Evolutionary conservation across 257 asterid genomes (phyloP), one percentile per base, ranked within the genome.

Genomic region (Jacaranda mimosifolia): DNA sequence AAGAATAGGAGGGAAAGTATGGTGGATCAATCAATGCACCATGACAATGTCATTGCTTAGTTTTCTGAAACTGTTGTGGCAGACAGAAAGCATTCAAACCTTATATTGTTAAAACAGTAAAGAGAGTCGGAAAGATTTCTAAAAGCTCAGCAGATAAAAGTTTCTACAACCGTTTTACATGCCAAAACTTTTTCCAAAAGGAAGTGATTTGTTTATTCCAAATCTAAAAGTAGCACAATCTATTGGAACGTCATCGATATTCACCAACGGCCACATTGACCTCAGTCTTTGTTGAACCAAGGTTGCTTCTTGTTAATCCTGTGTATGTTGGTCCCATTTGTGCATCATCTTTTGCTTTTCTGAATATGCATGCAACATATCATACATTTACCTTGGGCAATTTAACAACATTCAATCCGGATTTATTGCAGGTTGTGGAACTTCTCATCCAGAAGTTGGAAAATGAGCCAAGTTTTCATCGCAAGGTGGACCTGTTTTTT

Each of bases 401-500:
- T 70, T 53, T 75, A 77, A 83, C 39, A 45, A 65, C 75, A 48
- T 75, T 51, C 48, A 63, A 26, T 59, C 64, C 32, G 70, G 77
- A 57, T 56, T 49, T 48, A 48, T 74, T 79, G 84, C 91, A 95
- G 99, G 96, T 95, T 75, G 94, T 95, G 58, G 98, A 95, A 79
- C 97, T 95, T 85, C 97, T 95, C 59, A 91, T 88, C 81, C 86
- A 68, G 77, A 95, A 93, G 86, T 69, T 95, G 93, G 96, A 89
- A 83, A 91, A 51, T 48, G 99, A 95, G 76, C 73, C 93, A 59
- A 91, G 92, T 79, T 83, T 83, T 52, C 96, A 87, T 83, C 97
- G 94, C 80, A 89, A 85, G 85, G 97, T 95, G 76, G 99, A 93
- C 87, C 82, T 95, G 60, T 91, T 95, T 83, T 95, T 93, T 77